Evolutionary conservation across 352 stramenopile species (phyloP).

Genomic region (Pythium chondricola): DNA sequence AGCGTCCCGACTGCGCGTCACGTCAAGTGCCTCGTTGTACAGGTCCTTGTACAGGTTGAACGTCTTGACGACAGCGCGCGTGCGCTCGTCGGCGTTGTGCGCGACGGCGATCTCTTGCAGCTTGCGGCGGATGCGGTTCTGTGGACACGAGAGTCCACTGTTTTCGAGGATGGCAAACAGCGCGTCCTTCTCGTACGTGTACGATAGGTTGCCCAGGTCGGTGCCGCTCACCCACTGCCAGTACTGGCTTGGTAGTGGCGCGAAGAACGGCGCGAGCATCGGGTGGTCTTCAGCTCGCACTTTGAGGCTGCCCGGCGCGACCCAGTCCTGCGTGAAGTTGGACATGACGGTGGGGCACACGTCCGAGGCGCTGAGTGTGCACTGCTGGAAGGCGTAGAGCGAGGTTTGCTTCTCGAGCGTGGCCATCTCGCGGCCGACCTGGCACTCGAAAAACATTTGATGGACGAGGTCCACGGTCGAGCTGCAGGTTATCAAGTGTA

Average conservation of each 20-base stretch:
- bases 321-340: slow-evolving; percentile 50
- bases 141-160: slow-evolving; percentile 28
- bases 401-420: slow-evolving; percentile 44
- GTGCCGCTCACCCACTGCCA: slow-evolving; percentile 46
- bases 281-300: slow-evolving; percentile 38
- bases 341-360: slow-evolving; percentile 26
- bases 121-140: slow-evolving; percentile 29
- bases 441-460: slow-evolving; percentile 61
- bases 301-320: slow-evolving; percentile 13
- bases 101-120: not conserved
- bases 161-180: slow-evolving; percentile 32
- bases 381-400: slow-evolving; percentile 41
- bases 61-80: slow-evolving; percentile 26
- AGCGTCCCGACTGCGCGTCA: slow-evolving; percentile 1
- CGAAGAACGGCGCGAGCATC: slow-evolving; percentile 38
- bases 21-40: slow-evolving; percentile 10
- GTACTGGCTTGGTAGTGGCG: slow-evolving; percentile 46
- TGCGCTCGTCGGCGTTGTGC: slow-evolving; percentile 5
- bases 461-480: slow-evolving; percentile 54
- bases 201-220: slow-evolving; percentile 49
- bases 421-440: slow-evolving; percentile 48
- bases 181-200: slow-evolving; percentile 53
- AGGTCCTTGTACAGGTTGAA: slow-evolving; percentile 37
- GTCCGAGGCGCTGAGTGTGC: slow-evolving; percentile 14
- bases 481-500: slow-evolving; percentile 17